phyloP scores from a whole-genome alignment of 768 basidiomycete genomes.

The Rhizopogon vesiculosus region DNA sequence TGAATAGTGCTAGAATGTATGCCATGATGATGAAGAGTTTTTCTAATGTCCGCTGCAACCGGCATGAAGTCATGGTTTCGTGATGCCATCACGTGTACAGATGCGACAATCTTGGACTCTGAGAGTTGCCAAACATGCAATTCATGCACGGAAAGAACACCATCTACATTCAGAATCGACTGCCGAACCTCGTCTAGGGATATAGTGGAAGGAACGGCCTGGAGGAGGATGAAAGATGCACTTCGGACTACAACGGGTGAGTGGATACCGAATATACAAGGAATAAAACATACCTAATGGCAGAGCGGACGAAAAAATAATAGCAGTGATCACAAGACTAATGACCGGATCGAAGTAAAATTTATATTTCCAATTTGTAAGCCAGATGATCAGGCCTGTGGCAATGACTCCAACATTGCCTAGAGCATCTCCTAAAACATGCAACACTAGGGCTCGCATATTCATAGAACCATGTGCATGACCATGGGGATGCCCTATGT shows the following conservation, averaged over 20 bases:
- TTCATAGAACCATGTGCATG: constrained; percentile 79
- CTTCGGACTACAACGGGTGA: constrained; percentile 55
- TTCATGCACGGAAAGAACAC: constrained; percentile 84
- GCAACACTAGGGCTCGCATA: constrained; percentile 92
- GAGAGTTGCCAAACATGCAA: constrained; percentile 98
- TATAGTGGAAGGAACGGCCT: constrained; percentile 87
- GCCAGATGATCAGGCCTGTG: constrained; percentile 93
- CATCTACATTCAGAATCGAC: constrained; percentile 78
- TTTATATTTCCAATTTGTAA: constrained; percentile 77
- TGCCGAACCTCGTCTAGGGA: constrained; percentile 84
- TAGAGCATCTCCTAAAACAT: constrained; percentile 94
- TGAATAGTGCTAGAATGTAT: constrained; percentile 96
- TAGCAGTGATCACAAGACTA: constrained; percentile 89
- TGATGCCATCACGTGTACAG: constrained; percentile 88
- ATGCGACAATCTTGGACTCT: constrained; percentile 91
- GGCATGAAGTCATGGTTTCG: constrained; percentile 88
- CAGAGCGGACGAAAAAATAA: constrained; percentile 94
- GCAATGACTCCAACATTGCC: constrained; percentile 98
- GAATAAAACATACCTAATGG: constrained; percentile 60
- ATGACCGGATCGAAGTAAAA: constrained; percentile 93
- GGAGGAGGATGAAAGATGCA: constrained; percentile 91
- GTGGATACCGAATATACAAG: constrained; percentile 4
- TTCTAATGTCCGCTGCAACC: constrained; percentile 78
- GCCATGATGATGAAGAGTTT: constrained; percentile 82
- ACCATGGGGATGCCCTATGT: constrained; percentile 20